Percentiles rank a stretch among this genome's conserved stretches.
Conservation (phyloP, 2,329 filamentous ascomycete species). For the Chrysoporthe cubensis region DNA sequence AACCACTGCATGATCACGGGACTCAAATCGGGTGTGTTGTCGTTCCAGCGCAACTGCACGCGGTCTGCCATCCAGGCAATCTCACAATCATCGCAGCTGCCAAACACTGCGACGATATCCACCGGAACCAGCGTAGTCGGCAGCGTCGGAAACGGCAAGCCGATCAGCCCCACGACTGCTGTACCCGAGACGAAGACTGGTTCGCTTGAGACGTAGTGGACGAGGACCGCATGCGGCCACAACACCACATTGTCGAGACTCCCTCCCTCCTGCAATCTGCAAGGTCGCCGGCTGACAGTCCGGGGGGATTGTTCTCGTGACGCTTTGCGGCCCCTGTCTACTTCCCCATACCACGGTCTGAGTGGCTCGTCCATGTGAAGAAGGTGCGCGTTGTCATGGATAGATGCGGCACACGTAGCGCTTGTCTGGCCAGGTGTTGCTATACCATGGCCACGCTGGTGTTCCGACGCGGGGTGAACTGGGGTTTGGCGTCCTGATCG, state of each 20-base stretch:
- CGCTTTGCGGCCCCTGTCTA: background rate
- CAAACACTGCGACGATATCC: background rate
- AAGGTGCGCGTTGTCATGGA: too few species aligned
- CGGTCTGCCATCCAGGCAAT: background rate
- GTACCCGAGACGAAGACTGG: constrained; percentile 14
- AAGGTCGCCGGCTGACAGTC: background rate
- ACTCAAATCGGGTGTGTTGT: background rate
- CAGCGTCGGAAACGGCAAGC: background rate
- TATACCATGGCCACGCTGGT: too few species aligned
- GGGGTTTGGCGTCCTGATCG: background rate
- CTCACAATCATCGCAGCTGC: background rate
- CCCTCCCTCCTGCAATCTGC: background rate
- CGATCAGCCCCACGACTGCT: background rate
- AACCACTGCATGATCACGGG: background rate
- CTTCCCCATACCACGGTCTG: background rate
- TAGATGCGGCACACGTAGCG: too few species aligned
- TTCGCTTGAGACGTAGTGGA: constrained; percentile 12
- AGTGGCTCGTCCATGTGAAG: background rate
- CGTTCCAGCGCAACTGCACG: background rate
- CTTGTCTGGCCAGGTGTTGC: too few species aligned
- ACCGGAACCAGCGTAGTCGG: constrained; percentile 4
- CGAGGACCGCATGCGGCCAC: constrained; percentile 1
- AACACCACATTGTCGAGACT: background rate
- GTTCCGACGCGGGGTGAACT: too few species aligned
- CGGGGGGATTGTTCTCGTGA: constrained; percentile 8